Conservation (phyloP, 768 basidiomycete genomes). For the Mycena rebaudengoi region DNA sequence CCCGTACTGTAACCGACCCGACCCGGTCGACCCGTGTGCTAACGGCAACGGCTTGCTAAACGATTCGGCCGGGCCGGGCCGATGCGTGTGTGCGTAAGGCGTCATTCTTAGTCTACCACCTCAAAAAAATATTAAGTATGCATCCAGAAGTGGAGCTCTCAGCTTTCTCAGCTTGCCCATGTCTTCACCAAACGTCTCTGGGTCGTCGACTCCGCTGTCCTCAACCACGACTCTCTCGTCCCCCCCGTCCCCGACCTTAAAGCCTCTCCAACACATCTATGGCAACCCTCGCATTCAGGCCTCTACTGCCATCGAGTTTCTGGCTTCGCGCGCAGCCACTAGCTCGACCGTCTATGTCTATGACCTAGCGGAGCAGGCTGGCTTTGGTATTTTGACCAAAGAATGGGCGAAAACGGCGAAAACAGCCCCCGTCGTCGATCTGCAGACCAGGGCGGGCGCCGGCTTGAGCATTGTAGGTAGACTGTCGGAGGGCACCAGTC, state of each 20-base stretch:
- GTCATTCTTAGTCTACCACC: constrained; percentile 52
- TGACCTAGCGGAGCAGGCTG: constrained; percentile 85
- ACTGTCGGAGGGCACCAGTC: constrained; percentile 81
- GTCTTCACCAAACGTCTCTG: constrained; percentile 37
- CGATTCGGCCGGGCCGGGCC: too few species aligned
- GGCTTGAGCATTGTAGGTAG: constrained; percentile 83
- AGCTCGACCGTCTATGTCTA: constrained; percentile 82
- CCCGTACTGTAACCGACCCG: too few species aligned
- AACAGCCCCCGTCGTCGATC: constrained; percentile 64
- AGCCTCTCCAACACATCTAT: constrained; percentile 42
- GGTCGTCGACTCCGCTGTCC: constrained; percentile 50
- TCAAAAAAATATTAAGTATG: too few species aligned
- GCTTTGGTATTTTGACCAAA: constrained; percentile 79
- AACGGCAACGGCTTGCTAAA: too few species aligned
- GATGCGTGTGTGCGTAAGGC: too few species aligned
- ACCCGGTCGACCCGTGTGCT: too few species aligned
- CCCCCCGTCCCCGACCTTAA: constrained; percentile 44
- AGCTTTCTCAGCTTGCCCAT: constrained; percentile 21
- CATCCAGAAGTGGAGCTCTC: too few species aligned
- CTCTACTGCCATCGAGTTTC: constrained; percentile 72
- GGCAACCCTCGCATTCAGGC: constrained; percentile 58
- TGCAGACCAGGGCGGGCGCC: constrained; percentile 88
- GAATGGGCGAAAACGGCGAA: constrained; percentile 60
- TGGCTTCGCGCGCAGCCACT: constrained; percentile 62
- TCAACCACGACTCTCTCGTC: constrained; percentile 50